Base-by-base conservation (phyloP, 2,329 filamentous ascomycete genomes). In the Aspergillus ibericus region DNA sequence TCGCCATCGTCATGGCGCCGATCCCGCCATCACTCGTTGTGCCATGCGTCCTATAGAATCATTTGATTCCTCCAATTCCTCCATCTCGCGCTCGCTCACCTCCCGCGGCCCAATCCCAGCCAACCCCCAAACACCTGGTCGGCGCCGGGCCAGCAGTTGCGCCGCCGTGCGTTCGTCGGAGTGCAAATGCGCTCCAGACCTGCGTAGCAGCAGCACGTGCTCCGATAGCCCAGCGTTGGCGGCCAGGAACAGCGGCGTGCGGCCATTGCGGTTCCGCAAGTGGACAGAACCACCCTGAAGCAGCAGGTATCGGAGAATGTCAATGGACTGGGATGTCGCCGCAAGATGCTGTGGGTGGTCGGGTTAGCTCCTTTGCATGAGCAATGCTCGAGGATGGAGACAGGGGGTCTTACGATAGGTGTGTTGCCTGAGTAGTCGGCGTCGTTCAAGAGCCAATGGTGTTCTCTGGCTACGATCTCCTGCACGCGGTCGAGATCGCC, bases 391-490 rank as follows among this genome's bases (percentile, higher is more conserved):
- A 10, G 29, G 22, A 49, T 10, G 36, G 27, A 36, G 42, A 2
- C 10, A 36, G 34, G 25, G 40, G 16, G 4, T 61, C 72, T 63
- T 68, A 79, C 77, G 52, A 81, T 68, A 18, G 79, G 79, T 25
- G 91, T 93, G 76, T 93, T 95, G 48, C 91, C 90, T 18, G 89
- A 89, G 71, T 93, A 93, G 76, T 95, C 91, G 29, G 85, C 84
- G 62, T 88, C 87, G 69, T 90, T 90, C 46, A 95, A 81, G 18
- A 95, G 80, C 76, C 83, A 85, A 58, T 83, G 78, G 61, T 87
- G 83, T 68, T 91, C 88, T 44, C 83, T 83, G 36, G 85, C 83
- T 58, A 93, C 82, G 48, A 93, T 83, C 59, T 89, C 84, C 64
- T 80, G 80, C 18, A 92, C 88, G 18, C 84, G 82, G 46, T 80